These are phyloP conservation scores for Bigelowiella natans DNA, from an alignment of 78 protist species.

Conservation along the genomic window DNA sequence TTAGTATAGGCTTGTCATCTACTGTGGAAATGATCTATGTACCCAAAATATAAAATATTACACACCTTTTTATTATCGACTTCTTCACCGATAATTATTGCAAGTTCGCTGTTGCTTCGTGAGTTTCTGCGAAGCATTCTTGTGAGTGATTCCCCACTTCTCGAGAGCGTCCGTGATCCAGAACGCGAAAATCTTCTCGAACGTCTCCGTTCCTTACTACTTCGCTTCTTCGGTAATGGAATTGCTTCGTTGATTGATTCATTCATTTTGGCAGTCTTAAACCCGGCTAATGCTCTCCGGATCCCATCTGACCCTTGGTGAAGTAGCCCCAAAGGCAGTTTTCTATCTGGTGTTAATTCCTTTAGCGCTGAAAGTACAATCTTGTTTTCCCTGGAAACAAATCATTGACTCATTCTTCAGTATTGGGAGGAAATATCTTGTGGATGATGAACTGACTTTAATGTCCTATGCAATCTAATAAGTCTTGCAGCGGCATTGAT, in stretches of 20 bases:
- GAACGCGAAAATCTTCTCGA: background rate
- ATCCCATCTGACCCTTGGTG: background rate
- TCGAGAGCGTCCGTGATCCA: too few relatives aligned
- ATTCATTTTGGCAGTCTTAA: background rate
- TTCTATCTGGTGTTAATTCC: background rate
- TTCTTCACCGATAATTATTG: background rate
- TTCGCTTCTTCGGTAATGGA: background rate
- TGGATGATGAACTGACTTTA: background rate
- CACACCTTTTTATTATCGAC: too few relatives aligned
- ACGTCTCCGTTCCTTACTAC: background rate
- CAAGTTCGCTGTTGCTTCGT: background rate
- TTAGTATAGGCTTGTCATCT: too few relatives aligned
- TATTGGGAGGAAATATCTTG: background rate
- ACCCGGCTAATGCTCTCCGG: background rate
- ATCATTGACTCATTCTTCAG: background rate
- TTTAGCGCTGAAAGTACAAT: background rate
- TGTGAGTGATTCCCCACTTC: background rate
- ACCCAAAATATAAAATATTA: too few relatives aligned
- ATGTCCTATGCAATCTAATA: background rate
- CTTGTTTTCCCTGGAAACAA: background rate
- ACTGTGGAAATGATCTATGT: too few relatives aligned
- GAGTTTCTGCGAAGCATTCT: background rate
- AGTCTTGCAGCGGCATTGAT: background rate
- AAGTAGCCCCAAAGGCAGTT: background rate
- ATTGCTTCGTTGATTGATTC: background rate